These are phyloP conservation scores for Nannizziopsis arthrosporioides DNA, from an alignment of 2,329 filamentous ascomycete genomes.

Conservation along the genomic window DNA sequence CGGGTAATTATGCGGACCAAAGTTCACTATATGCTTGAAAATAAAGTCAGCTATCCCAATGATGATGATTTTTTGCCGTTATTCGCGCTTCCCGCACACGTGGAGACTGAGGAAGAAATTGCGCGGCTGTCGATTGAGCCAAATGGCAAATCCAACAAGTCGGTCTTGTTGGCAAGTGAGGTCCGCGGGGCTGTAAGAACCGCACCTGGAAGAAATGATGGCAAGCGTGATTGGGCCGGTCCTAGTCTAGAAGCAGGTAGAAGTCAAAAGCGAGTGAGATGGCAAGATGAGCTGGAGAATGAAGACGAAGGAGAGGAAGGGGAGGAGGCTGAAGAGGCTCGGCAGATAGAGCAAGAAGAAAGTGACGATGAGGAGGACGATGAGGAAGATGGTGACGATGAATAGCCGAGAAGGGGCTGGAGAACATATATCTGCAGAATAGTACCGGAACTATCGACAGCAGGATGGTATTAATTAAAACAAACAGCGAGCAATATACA, in stretches of 20 bases:
- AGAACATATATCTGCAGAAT: constrained; percentile 2
- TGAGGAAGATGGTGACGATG: constrained; percentile 11
- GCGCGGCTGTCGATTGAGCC: constrained; percentile 11
- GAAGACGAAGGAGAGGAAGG: constrained; percentile 15
- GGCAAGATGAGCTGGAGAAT: constrained; percentile 17
- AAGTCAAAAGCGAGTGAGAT: constrained; percentile 16
- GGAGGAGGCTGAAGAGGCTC: constrained; percentile 10
- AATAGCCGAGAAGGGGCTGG: constrained; percentile 14
- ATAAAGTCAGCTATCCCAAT: constrained; percentile 17
- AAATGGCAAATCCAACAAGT: constrained; percentile 19
- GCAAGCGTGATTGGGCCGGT: neutral
- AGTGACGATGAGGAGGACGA: constrained; percentile 6
- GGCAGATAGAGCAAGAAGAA: constrained; percentile 4
- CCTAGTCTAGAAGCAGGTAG: constrained; percentile 7
- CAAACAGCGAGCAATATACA: too few species aligned
- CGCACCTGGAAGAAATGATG: constrained; percentile 15
- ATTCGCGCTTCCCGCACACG: constrained; percentile 30
- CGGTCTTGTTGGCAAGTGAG: constrained; percentile 27
- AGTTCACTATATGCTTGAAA: constrained; percentile 52
- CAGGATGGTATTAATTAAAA: too few species aligned
- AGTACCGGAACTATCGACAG: neutral
- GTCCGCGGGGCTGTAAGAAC: constrained; percentile 26
- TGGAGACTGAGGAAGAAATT: constrained; percentile 16
- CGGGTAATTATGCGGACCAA: constrained; percentile 83
- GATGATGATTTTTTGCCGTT: constrained; percentile 30